phyloP scores from a whole-genome alignment of 345 rosid genomes.

The Citrus maxima region DNA sequence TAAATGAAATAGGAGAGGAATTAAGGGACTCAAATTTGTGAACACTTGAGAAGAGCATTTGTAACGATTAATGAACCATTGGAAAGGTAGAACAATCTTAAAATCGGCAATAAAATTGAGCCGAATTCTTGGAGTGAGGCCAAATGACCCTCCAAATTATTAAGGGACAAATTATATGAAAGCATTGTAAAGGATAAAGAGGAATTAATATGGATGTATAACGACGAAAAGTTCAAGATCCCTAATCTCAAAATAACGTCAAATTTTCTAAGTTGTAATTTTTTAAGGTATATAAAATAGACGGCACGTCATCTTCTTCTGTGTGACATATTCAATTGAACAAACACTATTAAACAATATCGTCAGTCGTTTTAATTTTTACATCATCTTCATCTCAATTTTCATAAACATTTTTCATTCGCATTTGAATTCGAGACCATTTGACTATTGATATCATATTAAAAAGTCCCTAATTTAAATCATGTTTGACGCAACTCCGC shows the following conservation, averaged over 20 bases:
- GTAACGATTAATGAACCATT: too few species aligned
- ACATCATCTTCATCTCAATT: too few species aligned
- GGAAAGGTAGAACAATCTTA: too few species aligned
- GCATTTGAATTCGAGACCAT: too few species aligned
- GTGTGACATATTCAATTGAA: too few species aligned
- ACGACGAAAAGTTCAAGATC: not conserved
- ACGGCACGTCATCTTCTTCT: too few species aligned
- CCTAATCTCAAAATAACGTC: not conserved
- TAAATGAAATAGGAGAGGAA: not conserved
- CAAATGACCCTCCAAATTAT: not conserved
- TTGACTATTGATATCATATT: not conserved
- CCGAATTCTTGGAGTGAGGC: not conserved
- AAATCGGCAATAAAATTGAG: not conserved
- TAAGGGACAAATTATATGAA: not conserved
- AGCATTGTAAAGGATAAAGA: not conserved
- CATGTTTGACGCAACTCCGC: accelerated
- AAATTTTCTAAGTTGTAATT: too few species aligned
- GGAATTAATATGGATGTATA: not conserved
- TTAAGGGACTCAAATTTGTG: not conserved
- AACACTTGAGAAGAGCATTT: not conserved
- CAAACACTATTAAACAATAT: too few species aligned
- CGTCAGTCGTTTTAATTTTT: too few species aligned
- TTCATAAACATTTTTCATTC: too few species aligned
- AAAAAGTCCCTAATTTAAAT: too few species aligned
- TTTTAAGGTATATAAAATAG: too few species aligned